Conservation (phyloP, 768 basidiomycete species). For the Galerina marginata region DNA sequence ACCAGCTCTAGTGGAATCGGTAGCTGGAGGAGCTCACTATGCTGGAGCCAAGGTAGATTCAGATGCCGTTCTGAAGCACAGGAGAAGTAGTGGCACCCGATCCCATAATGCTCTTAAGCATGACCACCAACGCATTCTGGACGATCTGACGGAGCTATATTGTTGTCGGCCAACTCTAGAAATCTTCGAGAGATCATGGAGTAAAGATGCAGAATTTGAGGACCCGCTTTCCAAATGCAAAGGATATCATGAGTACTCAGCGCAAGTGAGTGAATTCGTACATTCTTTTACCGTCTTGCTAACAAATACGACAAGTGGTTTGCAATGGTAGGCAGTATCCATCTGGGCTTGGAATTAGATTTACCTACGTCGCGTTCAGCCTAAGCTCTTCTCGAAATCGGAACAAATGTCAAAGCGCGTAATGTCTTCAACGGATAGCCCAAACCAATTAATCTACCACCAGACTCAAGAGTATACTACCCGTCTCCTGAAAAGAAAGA, state of each 20-base stretch:
- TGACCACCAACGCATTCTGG: conserved; percentile 53
- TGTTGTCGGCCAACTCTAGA: conserved; percentile 56
- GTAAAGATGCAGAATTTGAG: conserved; percentile 61
- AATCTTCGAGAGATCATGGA: conserved; percentile 59
- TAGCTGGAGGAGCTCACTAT: conserved; percentile 68
- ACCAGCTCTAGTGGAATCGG: conserved; percentile 57
- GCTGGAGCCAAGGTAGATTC: conserved; percentile 53
- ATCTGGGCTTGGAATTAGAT: background rate
- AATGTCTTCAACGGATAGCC: conserved; percentile 61
- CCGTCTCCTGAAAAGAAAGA: conserved; percentile 56
- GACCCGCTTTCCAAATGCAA: conserved; percentile 55
- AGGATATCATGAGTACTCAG: conserved; percentile 55
- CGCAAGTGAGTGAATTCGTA: conserved; percentile 51
- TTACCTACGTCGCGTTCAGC: conserved; percentile 37
- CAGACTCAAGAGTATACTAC: conserved; percentile 67
- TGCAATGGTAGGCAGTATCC: conserved; percentile 46
- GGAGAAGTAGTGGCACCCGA: conserved; percentile 40
- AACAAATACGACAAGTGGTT: conserved; percentile 46
- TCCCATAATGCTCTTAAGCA: conserved; percentile 43
- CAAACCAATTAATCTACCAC: conserved; percentile 64
- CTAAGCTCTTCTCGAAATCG: conserved; percentile 58
- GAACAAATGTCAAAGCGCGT: conserved; percentile 56
- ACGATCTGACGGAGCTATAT: conserved; percentile 65
- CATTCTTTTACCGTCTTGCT: background rate
- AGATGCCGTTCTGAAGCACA: conserved; percentile 36